Conservation (phyloP, 768 basidiomycete genomes). For the Pisolithus albus region DNA sequence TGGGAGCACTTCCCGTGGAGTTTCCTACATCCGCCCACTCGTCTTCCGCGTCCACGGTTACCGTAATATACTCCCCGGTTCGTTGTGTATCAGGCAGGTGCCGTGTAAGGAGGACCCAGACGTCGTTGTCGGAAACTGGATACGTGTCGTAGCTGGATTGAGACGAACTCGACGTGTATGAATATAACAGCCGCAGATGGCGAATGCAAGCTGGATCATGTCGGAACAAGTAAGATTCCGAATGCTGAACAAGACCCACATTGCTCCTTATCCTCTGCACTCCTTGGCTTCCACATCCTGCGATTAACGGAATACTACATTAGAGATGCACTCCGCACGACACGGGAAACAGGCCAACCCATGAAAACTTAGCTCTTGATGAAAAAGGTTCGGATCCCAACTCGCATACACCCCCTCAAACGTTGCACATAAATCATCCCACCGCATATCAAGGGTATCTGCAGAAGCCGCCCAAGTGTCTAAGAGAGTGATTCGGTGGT, state of each 20-base stretch:
- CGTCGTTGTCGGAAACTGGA: conserved; percentile 32
- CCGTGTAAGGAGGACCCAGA: conserved; percentile 79
- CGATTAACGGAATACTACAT: not conserved
- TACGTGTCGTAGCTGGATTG: not conserved
- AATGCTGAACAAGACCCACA: conserved; percentile 25
- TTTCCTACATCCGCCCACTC: conserved; percentile 26
- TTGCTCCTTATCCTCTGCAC: conserved; percentile 21
- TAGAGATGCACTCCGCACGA: not conserved
- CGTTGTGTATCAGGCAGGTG: conserved; percentile 60
- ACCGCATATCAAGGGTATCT: conserved; percentile 57
- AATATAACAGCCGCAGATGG: conserved; percentile 37
- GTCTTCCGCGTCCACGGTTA: conserved; percentile 39
- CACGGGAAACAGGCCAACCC: conserved; percentile 41
- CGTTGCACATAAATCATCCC: conserved; percentile 65
- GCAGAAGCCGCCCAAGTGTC: not conserved
- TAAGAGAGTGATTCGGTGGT: not conserved
- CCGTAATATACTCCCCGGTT: conserved; percentile 60
- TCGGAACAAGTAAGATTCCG: not conserved
- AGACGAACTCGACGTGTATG: conserved; percentile 1
- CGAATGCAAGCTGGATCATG: conserved; percentile 31
- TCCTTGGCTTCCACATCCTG: conserved; percentile 43
- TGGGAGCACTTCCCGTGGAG: not conserved
- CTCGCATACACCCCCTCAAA: conserved; percentile 83
- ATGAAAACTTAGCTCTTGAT: conserved; percentile 47
- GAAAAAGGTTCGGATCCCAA: conserved; percentile 73